Percentiles rank a stretch among this genome's conserved stretches.
These are phyloP conservation scores for Phytophthora colocasiae DNA, from an alignment of 352 stramenopile genomes.

Conservation along the genomic window DNA sequence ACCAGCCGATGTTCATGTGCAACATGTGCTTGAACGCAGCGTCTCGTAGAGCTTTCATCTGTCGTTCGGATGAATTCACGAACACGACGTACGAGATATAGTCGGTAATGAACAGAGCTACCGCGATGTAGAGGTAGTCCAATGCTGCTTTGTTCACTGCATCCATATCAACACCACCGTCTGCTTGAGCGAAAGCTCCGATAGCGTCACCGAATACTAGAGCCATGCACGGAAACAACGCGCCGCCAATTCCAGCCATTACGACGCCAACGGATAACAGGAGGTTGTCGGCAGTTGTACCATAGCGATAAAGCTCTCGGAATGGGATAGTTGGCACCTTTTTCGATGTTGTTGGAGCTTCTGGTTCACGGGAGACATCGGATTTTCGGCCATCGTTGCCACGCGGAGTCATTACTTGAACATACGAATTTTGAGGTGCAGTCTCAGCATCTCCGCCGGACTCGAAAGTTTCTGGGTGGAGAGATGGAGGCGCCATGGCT, in stretches of 20 bases:
- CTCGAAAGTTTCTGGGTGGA: too few species aligned
- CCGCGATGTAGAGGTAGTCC: slow-evolving; percentile 40
- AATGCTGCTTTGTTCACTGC: slow-evolving; percentile 32
- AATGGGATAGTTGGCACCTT: slow-evolving; percentile 25
- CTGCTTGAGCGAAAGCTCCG: slow-evolving; percentile 28
- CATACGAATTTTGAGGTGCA: background rate
- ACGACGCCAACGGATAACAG: slow-evolving; percentile 40
- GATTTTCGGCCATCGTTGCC: background rate
- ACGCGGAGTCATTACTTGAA: background rate
- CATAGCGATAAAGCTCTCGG: slow-evolving; percentile 47
- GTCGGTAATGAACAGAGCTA: slow-evolving; percentile 46
- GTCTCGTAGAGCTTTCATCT: slow-evolving; percentile 46
- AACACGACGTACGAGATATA: slow-evolving; percentile 42
- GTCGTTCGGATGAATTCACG: slow-evolving; percentile 40
- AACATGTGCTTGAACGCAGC: slow-evolving; percentile 49
- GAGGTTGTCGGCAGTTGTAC: slow-evolving; percentile 34
- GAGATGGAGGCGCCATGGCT: background rate
- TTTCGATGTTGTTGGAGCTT: background rate
- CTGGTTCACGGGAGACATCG: background rate
- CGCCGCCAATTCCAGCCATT: slow-evolving; percentile 22
- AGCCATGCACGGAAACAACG: slow-evolving; percentile 13
- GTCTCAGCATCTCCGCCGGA: too few species aligned
- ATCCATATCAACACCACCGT: slow-evolving; percentile 28
- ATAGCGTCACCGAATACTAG: slow-evolving; percentile 49
- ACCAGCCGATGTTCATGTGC: slow-evolving; percentile 54